Evolutionary conservation across 1,139 yeast species (phyloP).

Genomic region (Taphrina pruni): DNA sequence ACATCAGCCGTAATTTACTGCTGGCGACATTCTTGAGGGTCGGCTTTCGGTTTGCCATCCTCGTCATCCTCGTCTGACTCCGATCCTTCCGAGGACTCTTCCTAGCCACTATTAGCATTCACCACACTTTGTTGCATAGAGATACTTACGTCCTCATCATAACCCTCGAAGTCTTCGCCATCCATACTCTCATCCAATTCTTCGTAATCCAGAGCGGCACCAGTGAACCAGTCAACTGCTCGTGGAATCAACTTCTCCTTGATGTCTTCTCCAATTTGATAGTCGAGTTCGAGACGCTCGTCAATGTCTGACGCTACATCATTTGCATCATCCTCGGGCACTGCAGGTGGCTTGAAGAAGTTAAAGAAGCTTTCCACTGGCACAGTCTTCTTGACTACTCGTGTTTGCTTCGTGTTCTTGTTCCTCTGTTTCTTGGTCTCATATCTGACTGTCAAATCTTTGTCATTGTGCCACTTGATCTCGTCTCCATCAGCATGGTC

Average conservation of each 20-base stretch:
- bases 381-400: constrained; percentile 92
- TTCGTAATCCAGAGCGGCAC: constrained; percentile 77
- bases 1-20: constrained; percentile 48
- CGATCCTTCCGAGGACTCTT: constrained; percentile 53
- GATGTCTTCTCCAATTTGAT: constrained; percentile 93
- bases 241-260: constrained; percentile 95
- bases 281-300: constrained; percentile 85
- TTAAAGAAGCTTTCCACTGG: constrained; percentile 94
- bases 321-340: constrained; percentile 64
- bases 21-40: constrained; percentile 91
- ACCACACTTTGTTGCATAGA: constrained; percentile 58
- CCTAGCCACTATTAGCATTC: constrained; percentile 62
- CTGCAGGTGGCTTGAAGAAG: constrained; percentile 91
- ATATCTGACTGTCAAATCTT: constrained; percentile 80
- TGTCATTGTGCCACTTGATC: constrained; percentile 83
- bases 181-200: constrained; percentile 56
- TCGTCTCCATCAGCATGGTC: constrained; percentile 94
- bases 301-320: constrained; percentile 64
- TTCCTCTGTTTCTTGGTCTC: constrained; percentile 98
- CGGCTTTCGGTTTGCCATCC: constrained; percentile 58
- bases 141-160: constrained; percentile 50
- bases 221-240: constrained; percentile 98
- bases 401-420: constrained; percentile 94
- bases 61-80: constrained; percentile 50
- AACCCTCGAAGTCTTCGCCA: constrained; percentile 67